Evolutionary conservation across 2,329 filamentous ascomycete species (phyloP), one percentile per base, ranked within the genome.

Genomic region (Ceratocystis diversiconidia): DNA sequence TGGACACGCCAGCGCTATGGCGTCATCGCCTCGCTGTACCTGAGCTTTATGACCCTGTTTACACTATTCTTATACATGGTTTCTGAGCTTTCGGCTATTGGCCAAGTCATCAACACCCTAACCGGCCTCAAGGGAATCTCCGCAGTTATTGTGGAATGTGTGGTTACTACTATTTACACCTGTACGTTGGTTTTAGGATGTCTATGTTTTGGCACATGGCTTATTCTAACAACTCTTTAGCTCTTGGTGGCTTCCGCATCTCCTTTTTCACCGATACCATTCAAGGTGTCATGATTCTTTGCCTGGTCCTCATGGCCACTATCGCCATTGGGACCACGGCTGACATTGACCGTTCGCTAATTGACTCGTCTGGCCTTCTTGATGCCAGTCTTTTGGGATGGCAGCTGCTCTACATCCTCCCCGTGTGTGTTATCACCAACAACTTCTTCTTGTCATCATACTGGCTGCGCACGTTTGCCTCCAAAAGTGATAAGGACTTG

Each of bases 11-110:
- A 91, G 76, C 82, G 89, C 68, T 94, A 90, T 75, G 90, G 89
- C 19, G 73, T 80, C 2, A 73, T 85, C 43, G 80, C 87, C 5
- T 86, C 86, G 64, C 76, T 92, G 46, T 92, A 89, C 72, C 79
- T 94, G 68, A 90, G 88, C 73, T 81, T 88, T 71, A 79, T 92
- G 77, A 91, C 88, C 57, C 79, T 92, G 62, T 85, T 91, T 62
- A 92, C 89, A 1, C 80, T 94, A 70, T 94, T 92, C 73, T 74
- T 94, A 63, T 94, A 92, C 79, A 92, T 94, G 89, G 85, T 92
- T 30, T 84, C 88, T 22, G 89, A 94, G 77, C 80, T 94, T 55
- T 92, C 88, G 7, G 88, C 89, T 12, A 79, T 94, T 32, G 88
- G 90, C 63, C 89, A 92, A 74, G 89, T 92, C 48, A 80, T 92